Percentiles rank a stretch among this genome's conserved stretches.
phyloP scores from a whole-genome alignment of 2,329 filamentous ascomycete genomes.

The Xylaria multiplex region DNA sequence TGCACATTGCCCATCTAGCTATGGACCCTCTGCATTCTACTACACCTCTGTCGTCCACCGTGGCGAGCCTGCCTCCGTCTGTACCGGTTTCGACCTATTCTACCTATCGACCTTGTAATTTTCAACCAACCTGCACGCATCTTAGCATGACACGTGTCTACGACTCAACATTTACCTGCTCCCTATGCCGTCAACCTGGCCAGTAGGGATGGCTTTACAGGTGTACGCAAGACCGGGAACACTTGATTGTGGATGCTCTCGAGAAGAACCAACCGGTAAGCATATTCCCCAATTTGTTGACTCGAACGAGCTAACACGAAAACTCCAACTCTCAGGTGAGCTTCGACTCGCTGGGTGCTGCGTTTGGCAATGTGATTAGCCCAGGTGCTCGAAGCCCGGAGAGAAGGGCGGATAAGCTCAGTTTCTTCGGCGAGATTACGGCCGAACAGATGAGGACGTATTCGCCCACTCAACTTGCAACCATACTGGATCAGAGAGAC shows the following conservation, averaged over 20 bases:
- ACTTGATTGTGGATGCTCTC: constrained; percentile 53
- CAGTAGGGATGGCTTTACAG: constrained; percentile 77
- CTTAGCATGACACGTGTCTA: constrained; percentile 74
- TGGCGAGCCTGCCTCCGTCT: neutral
- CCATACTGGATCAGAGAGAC: constrained; percentile 61
- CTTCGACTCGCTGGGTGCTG: constrained; percentile 50
- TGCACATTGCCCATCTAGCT: constrained; percentile 25
- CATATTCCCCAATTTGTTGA: neutral
- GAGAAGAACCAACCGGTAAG: constrained; percentile 45
- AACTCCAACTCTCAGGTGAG: constrained; percentile 27
- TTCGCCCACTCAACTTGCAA: constrained; percentile 57
- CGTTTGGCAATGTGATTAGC: constrained; percentile 49
- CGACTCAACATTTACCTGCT: constrained; percentile 62
- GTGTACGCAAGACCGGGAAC: constrained; percentile 59
- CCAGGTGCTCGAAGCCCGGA: constrained; percentile 54
- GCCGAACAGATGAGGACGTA: constrained; percentile 57
- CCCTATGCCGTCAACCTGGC: constrained; percentile 65
- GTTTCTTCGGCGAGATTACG: constrained; percentile 58
- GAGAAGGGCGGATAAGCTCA: constrained; percentile 55
- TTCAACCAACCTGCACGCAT: constrained; percentile 67
- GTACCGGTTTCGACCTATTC: constrained; percentile 22
- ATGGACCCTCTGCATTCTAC: constrained; percentile 25
- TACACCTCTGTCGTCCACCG: neutral
- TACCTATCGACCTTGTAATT: constrained; percentile 31
- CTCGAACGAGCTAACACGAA: constrained; percentile 3